Conservation (phyloP, 495 filamentous ascomycete genomes). For the Aspergillus campestris region DNA sequence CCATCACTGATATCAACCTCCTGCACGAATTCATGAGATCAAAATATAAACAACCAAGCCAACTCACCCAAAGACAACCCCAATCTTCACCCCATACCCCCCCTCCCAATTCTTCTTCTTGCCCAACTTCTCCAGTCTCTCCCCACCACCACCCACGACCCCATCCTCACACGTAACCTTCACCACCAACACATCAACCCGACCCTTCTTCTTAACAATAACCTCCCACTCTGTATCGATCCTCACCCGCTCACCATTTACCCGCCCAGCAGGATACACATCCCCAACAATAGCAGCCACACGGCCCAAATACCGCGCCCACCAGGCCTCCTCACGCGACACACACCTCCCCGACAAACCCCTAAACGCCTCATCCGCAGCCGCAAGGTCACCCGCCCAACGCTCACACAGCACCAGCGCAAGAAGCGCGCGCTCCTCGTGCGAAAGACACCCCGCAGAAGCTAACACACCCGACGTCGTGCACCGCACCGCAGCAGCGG, state of each 20-base stretch:
- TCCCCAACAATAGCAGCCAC: slow-evolving; percentile 41
- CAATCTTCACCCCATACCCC: too few relatives aligned
- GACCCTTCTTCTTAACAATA: slow-evolving; percentile 13
- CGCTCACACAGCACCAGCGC: slow-evolving; percentile 64
- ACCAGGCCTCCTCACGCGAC: slow-evolving; percentile 41
- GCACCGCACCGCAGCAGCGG: slow-evolving; percentile 58
- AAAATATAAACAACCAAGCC: too few relatives aligned
- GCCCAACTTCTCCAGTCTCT: too few relatives aligned
- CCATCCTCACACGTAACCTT: too few relatives aligned
- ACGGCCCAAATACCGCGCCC: slow-evolving; percentile 49
- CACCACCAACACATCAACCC: too few relatives aligned
- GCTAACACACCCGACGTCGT: slow-evolving; percentile 62
- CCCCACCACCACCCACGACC: too few relatives aligned
- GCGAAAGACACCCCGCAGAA: slow-evolving; percentile 57
- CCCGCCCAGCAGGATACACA: slow-evolving; percentile 46
- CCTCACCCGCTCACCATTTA: slow-evolving; percentile 16
- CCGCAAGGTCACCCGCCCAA: slow-evolving; percentile 59
- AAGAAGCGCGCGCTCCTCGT: slow-evolving; percentile 57
- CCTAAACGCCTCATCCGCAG: slow-evolving; percentile 35
- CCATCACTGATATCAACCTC: too few relatives aligned
- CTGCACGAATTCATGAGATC: too few relatives aligned
- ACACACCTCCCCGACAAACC: slow-evolving; percentile 32
- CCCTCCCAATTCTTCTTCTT: too few relatives aligned
- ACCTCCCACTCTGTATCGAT: slow-evolving; percentile 25
- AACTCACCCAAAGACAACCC: too few relatives aligned